phyloP scores from a whole-genome alignment of 345 rosid species.

The Salix arbutifolia region DNA sequence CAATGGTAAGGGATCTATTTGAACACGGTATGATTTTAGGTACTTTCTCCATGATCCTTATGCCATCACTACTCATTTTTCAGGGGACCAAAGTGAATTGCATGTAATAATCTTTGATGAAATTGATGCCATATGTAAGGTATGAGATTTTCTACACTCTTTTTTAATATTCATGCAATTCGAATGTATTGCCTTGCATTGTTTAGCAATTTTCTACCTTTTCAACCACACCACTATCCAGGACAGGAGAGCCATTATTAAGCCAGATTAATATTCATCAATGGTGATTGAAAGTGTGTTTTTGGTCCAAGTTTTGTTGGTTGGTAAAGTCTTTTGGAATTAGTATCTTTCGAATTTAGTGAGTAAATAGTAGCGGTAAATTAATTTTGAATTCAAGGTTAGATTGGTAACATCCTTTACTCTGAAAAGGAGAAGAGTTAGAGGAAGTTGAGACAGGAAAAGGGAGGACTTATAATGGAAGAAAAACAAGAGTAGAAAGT shows the following conservation, averaged over 20 bases:
- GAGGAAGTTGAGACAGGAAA: too few relatives aligned
- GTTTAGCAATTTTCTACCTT: background rate
- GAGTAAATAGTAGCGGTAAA: background rate
- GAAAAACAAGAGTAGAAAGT: background rate
- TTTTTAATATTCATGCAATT: background rate
- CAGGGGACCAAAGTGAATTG: constrained; percentile 94
- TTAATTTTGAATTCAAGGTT: background rate
- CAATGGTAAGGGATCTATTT: constrained; percentile 46
- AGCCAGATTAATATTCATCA: background rate
- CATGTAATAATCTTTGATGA: constrained; percentile 98
- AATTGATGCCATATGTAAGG: constrained; percentile 99
- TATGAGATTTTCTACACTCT: constrained; percentile 23
- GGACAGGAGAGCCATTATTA: background rate
- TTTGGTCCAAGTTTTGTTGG: background rate
- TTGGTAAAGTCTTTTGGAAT: background rate
- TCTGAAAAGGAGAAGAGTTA: background rate
- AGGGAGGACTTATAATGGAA: too few relatives aligned
- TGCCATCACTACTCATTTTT: constrained; percentile 19
- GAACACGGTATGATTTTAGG: background rate
- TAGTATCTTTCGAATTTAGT: background rate
- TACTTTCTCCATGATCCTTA: constrained; percentile 1
- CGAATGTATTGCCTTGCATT: too few relatives aligned
- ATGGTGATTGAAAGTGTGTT: background rate
- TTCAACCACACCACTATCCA: background rate
- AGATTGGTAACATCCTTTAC: background rate